Conservation (phyloP, 2,329 filamentous ascomycete genomes). For the Exophiala sideris region DNA sequence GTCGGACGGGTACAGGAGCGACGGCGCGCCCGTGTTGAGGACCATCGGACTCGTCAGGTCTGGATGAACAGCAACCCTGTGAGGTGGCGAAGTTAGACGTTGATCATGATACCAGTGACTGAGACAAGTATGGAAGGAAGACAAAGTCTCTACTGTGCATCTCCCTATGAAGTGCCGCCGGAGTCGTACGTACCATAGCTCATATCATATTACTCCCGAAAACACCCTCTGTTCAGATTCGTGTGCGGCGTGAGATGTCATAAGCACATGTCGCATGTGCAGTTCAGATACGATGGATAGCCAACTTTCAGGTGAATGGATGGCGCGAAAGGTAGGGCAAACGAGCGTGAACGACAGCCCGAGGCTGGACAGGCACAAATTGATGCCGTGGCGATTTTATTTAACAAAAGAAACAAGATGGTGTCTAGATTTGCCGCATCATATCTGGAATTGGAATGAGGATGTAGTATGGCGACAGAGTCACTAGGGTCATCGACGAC, state of each 20-base stretch:
- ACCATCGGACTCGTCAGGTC: conserved; percentile 18
- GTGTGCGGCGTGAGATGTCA: background rate
- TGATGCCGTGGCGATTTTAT: no score
- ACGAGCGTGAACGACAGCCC: background rate
- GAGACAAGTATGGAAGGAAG: background rate
- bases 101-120: background rate
- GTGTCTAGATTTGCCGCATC: no score
- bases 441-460: no score
- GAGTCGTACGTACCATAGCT: conserved; percentile 13
- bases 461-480: no score
- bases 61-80: conserved; percentile 29
- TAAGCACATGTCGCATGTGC: background rate
- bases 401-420: no score
- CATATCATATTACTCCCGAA: conserved; percentile 10
- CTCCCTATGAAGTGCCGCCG: background rate
- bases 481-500: no score
- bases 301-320: background rate
- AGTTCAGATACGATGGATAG: background rate
- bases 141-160: background rate
- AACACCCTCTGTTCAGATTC: background rate
- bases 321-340: background rate
- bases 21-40: conserved; percentile 5
- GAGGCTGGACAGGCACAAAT: no score
- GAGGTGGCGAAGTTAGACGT: background rate
- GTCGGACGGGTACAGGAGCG: conserved; percentile 17